Evolutionary conservation across 1,284 basidiomycete species (phyloP).

Genomic region (Uromyces viciae-fabae): DNA sequence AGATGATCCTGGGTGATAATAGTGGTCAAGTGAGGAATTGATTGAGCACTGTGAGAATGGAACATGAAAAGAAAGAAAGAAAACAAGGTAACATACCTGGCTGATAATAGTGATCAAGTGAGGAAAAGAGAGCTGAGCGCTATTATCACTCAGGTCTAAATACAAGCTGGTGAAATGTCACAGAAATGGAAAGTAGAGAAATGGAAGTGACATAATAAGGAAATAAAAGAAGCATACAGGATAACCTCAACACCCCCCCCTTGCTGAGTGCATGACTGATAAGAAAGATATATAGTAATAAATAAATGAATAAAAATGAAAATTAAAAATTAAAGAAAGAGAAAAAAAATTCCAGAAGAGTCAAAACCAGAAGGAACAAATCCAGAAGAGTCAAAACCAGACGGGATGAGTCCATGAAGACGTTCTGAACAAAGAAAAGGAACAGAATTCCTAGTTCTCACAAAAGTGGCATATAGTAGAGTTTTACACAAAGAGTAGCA

Average conservation of each 20-base stretch:
- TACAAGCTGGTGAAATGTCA: neutral
- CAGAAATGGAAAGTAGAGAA: neutral
- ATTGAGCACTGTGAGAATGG: no score
- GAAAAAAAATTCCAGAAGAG: neutral
- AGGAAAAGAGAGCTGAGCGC: neutral
- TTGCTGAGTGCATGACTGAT: neutral
- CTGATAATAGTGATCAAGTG: neutral
- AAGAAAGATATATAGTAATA: no score
- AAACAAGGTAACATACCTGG: neutral
- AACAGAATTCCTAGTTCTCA: no score
- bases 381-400: no score
- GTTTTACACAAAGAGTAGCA: no score
- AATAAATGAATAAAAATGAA: no score
- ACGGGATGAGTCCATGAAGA: no score
- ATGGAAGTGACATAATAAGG: no score
- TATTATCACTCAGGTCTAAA: neutral
- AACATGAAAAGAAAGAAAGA: neutral
- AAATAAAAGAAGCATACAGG: neutral
- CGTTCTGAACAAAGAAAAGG: no score
- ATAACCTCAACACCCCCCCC: neutral
- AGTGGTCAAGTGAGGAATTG: neutral
- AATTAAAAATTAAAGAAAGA: neutral
- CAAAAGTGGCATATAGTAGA: no score
- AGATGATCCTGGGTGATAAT: neutral
- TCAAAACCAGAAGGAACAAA: no score